Evolutionary conservation across 352 stramenopile genomes (phyloP), one percentile per base, ranked within the genome.

Genomic region (Plasmopara viticola): DNA sequence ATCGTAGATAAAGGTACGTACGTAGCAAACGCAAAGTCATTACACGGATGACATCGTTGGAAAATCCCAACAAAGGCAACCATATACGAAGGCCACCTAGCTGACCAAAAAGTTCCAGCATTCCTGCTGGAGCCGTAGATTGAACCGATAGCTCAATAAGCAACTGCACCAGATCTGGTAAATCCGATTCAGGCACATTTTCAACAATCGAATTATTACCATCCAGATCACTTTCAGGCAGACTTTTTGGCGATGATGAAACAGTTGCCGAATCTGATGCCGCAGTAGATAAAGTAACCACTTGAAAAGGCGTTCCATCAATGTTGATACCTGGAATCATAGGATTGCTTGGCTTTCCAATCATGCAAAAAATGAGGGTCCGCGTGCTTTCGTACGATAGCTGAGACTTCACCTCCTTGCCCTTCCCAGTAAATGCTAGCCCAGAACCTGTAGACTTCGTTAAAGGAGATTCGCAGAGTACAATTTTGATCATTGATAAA

Each of bases 341-440:
- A 12, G 75, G 74, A 28, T 86, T 84, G 30, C 78, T 87, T 30
- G 79, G 72, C 42, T 93, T 93, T 6, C 82, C 79, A 46, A 93
- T 87, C 82, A 93, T 93, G 52, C 82, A 87, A 50, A 89, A 93
- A 17, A 93, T 88, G 29, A 93, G 61, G 20, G 78, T 80, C 1
- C 78, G 69, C n/a, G 80, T 90, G 48, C 74, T 87, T 54, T 90
- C 82, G 35, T 87, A 93, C 13, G 82, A 93, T 8, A 93, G 44
- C 57, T 88, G 79, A 18, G 77, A 83, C 58, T 88, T 84, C 4
- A 75, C 60, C 39, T 87, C 75, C 28, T 83, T 80, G 5, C 66
- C 72, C 37, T 87, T 87, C 13, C 54, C 49, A 9, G 75, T 65
- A 34, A 74, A 71, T 10, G 68, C 48, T 52, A 87, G 85, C 2